phyloP scores from a whole-genome alignment of 352 stramenopile species.

The Phytophthora macrochlamydospora region DNA sequence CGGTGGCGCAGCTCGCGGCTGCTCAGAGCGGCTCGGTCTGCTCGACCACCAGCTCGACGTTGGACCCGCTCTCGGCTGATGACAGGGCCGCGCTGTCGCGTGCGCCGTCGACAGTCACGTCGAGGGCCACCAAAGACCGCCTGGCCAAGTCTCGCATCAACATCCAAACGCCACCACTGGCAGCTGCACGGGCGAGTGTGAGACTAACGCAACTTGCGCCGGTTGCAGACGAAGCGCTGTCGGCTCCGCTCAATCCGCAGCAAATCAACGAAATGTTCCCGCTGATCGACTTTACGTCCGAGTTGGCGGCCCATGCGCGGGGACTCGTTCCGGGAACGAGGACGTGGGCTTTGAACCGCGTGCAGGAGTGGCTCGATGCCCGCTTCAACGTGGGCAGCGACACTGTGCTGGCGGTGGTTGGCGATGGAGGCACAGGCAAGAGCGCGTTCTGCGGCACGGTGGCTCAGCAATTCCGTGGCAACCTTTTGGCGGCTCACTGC shows the following conservation, averaged over 20 bases:
- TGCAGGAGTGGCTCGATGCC: conserved; percentile 80
- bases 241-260: conserved; percentile 60
- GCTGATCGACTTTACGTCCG: conserved; percentile 64
- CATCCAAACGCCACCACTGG: conserved; percentile 16
- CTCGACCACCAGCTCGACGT: conserved; percentile 30
- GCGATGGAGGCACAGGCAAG: conserved; percentile 74
- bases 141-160: conserved; percentile 51
- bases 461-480: conserved; percentile 51
- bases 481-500: conserved; percentile 72
- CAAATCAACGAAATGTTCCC: conserved; percentile 88
- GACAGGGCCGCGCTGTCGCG: conserved; percentile 53
- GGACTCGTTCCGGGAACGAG: conserved; percentile 54
- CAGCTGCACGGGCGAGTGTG: conserved; percentile 26
- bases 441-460: conserved; percentile 62
- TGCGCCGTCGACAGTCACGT: conserved; percentile 54
- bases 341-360: conserved; percentile 67
- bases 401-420: conserved; percentile 67
- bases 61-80: conserved; percentile 42
- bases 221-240: conserved; percentile 71
- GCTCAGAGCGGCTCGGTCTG: conserved; percentile 15
- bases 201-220: conserved; percentile 69
- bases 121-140: conserved; percentile 50
- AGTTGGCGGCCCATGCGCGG: conserved; percentile 49
- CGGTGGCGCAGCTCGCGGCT: conserved; percentile 65
- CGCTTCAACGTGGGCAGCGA: conserved; percentile 68